phyloP scores from a whole-genome alignment of 2,329 filamentous ascomycete species.

The Cadophora luteo-olivacea region DNA sequence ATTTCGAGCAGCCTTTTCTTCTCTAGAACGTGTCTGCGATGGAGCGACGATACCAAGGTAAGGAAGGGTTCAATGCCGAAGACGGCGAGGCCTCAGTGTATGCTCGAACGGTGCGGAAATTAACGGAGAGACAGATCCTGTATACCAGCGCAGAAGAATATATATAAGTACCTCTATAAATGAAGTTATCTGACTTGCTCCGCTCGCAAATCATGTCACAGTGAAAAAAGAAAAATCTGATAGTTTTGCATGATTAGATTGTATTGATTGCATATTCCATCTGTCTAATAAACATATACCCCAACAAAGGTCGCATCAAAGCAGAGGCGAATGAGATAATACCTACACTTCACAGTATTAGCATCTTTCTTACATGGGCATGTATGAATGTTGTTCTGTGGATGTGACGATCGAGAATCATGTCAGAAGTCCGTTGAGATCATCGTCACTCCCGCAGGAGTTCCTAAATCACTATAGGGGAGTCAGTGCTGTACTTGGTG shows the following conservation, averaged over 20 bases:
- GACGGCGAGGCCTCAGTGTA: too few species aligned
- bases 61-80: too few species aligned
- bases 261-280: neutral
- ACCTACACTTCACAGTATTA: constrained; percentile 22
- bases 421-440: constrained; percentile 41
- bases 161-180: too few species aligned
- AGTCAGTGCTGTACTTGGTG: neutral
- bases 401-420: constrained; percentile 23
- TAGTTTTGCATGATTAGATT: neutral
- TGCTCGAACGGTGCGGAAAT: too few species aligned
- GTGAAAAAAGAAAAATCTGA: neutral
- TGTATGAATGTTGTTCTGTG: neutral
- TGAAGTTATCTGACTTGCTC: too few species aligned
- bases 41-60: too few species aligned
- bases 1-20: too few species aligned
- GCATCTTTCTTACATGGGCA: constrained; percentile 1
- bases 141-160: too few species aligned
- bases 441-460: constrained; percentile 36
- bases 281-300: neutral
- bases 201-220: too few species aligned
- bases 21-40: too few species aligned
- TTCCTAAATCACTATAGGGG: constrained; percentile 45
- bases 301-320: too few species aligned
- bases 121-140: too few species aligned
- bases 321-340: neutral